Conservation (phyloP, 1,139 yeast genomes). For the Groenewaldozyma sp. region DNA sequence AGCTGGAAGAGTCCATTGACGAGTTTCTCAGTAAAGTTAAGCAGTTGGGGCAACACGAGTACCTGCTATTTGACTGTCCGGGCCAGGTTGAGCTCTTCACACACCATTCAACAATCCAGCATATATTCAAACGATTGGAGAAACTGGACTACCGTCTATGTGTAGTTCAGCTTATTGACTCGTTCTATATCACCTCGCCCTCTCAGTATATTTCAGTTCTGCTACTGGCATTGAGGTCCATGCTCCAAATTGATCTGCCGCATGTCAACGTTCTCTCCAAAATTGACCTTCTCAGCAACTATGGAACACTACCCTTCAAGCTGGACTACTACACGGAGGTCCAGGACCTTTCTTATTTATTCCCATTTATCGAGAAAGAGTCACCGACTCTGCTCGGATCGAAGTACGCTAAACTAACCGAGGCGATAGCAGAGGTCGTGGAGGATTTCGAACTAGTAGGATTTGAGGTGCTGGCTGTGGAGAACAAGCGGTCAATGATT, state of each 20-base stretch:
- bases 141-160: slow-evolving; percentile 67
- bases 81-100: slow-evolving; percentile 96
- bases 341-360: slow-evolving; percentile 63
- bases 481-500: slow-evolving; percentile 88
- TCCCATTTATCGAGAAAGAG: slow-evolving; percentile 65
- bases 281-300: slow-evolving; percentile 68
- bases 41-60: slow-evolving; percentile 51
- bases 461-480: slow-evolving; percentile 83
- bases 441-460: slow-evolving; percentile 82
- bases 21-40: slow-evolving; percentile 51
- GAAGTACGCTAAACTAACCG: slow-evolving; percentile 60
- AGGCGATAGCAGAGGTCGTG: slow-evolving; percentile 71
- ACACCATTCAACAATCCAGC: slow-evolving; percentile 72
- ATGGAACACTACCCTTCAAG: slow-evolving; percentile 53
- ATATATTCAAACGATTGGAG: slow-evolving; percentile 61
- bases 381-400: slow-evolving; percentile 51
- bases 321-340: slow-evolving; percentile 88
- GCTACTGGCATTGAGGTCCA: slow-evolving; percentile 73
- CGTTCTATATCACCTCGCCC: slow-evolving; percentile 76
- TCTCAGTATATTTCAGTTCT: slow-evolving; percentile 85
- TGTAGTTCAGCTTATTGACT: slow-evolving; percentile 81
- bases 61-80: slow-evolving; percentile 89
- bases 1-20: slow-evolving; percentile 43
- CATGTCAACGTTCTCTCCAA: slow-evolving; percentile 88
- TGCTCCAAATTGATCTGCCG: slow-evolving; percentile 89